Conservation (phyloP, 805 yeast species). For the Wickerhamiella occidentalis region DNA sequence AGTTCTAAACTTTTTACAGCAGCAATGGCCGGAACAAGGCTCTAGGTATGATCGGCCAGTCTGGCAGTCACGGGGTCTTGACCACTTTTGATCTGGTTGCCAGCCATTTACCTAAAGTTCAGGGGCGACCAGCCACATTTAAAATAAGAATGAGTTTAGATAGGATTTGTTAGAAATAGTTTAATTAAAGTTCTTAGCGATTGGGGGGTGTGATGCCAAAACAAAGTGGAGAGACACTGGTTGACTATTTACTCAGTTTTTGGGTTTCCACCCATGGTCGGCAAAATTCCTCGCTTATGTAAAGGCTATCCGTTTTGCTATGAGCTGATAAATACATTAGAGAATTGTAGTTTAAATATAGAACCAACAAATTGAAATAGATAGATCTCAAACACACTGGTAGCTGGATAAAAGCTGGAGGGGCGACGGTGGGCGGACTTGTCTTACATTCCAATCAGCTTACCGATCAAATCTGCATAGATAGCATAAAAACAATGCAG, state of each 20-base stretch:
- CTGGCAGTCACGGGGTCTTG: neutral
- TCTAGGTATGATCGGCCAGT: neutral
- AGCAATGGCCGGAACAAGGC: neutral
- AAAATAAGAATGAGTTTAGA: neutral
- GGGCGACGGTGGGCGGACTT: neutral
- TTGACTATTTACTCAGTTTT: neutral
- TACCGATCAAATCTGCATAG: neutral
- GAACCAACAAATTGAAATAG: too few species aligned
- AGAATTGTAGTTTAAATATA: too few species aligned
- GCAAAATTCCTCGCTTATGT: slow-evolving; percentile 1
- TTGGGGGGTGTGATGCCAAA: too few species aligned
- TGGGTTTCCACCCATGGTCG: neutral
- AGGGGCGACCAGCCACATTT: slow-evolving; percentile 1
- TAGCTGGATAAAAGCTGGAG: neutral
- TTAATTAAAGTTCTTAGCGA: neutral
- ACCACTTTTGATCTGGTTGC: neutral
- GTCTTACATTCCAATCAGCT: neutral
- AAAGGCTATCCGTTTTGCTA: neutral
- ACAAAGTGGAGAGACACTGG: neutral
- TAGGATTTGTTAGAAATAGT: neutral
- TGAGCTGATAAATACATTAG: neutral
- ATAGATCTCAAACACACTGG: neutral
- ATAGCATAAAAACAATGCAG: neutral
- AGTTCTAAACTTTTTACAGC: neutral
- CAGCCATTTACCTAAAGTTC: neutral